These are phyloP conservation scores for Nitzschia putrida DNA, from an alignment of 108 stramenopile genomes.

Conservation along the genomic window DNA sequence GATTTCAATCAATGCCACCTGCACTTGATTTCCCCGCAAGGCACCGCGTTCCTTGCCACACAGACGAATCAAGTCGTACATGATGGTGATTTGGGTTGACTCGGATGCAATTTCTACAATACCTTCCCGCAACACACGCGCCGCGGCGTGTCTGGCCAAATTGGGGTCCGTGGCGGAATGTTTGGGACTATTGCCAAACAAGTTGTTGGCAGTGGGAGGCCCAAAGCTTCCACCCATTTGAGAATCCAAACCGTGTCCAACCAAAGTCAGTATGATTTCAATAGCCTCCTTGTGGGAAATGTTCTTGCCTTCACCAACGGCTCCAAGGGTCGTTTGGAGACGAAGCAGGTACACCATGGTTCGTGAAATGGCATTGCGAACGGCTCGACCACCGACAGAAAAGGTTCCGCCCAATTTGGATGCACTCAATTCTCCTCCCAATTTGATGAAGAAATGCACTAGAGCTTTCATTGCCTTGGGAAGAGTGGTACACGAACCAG, in stretches of 20 bases:
- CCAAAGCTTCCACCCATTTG: slow-evolving; percentile 47
- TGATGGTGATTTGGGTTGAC: slow-evolving; percentile 57
- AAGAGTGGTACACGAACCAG: slow-evolving; percentile 44
- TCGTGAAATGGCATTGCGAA: slow-evolving; percentile 65
- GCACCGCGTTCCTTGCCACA: slow-evolving; percentile 39
- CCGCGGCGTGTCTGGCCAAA: slow-evolving; percentile 61
- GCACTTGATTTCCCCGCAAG: slow-evolving; percentile 64
- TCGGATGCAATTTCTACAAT: slow-evolving; percentile 75
- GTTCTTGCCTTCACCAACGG: slow-evolving; percentile 43
- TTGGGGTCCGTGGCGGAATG: slow-evolving; percentile 70
- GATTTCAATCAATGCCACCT: slow-evolving; percentile 80
- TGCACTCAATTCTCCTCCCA: slow-evolving; percentile 71
- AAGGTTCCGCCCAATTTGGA: slow-evolving; percentile 63
- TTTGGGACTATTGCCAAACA: slow-evolving; percentile 53
- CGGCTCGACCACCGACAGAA: slow-evolving; percentile 74
- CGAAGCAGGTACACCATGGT: slow-evolving; percentile 55
- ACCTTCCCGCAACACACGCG: slow-evolving; percentile 67
- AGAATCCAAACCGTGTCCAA: slow-evolving; percentile 68
- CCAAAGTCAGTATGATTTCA: slow-evolving; percentile 59
- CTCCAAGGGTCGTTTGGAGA: slow-evolving; percentile 46
- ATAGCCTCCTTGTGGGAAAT: slow-evolving; percentile 49
- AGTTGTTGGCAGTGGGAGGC: slow-evolving; percentile 15
- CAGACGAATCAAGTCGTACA: slow-evolving; percentile 60
- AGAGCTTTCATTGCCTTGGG: slow-evolving; percentile 54
- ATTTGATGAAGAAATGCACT: slow-evolving; percentile 71